Base-by-base conservation (phyloP, 1,284 basidiomycete species). In the Moniliella sp. region DNA sequence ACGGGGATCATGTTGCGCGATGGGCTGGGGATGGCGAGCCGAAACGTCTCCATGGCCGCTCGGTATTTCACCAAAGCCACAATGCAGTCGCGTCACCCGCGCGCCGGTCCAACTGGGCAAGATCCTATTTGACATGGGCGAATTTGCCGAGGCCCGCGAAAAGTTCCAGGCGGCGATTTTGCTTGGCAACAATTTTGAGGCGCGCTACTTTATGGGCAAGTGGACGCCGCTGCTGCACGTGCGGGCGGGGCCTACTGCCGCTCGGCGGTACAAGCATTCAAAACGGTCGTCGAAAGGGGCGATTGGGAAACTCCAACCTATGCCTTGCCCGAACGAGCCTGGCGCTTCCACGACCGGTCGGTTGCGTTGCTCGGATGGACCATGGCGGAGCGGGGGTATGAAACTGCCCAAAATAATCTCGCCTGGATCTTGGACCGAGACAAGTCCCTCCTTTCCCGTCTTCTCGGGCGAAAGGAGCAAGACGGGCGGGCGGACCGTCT, bases 1-100 rank as follows among this genome's bases (percentile, higher is more conserved):
- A 65, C 97, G n/a, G 91, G 86, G 1, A 75, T 94, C 45, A 82
- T 97, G 43, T 77, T 75, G 63, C 69, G 84, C 28, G 84, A 97
- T 52, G 88, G 82, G 0, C 64, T 91, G 10, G 78, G 84, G 40
- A 56, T 72, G n/a, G 68, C 69, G 53, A n/a, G n/a, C n/a, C 34
- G 25, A 10, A 50, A 65, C 31, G 25, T 57, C 7, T 49, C 48
- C 5, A 75, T 71, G 54, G 78, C 82, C 0, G 44, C 73, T 18
- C 46, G 49, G 11, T n/a, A n/a, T n/a, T n/a, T n/a, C n/a, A n/a
- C n/a, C n/a, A n/a, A n/a, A n/a, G n/a, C n/a, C n/a, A n/a, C n/a
- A n/a, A n/a, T n/a, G n/a, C n/a, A n/a, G n/a, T n/a, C n/a, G n/a
- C n/a, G 29, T 30, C 32, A 75, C 82, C 0, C 88, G 93, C 49